Evolutionary conservation across 164 flowering plant species (phyloP).

Genomic region (Magnolia changhungtana): DNA sequence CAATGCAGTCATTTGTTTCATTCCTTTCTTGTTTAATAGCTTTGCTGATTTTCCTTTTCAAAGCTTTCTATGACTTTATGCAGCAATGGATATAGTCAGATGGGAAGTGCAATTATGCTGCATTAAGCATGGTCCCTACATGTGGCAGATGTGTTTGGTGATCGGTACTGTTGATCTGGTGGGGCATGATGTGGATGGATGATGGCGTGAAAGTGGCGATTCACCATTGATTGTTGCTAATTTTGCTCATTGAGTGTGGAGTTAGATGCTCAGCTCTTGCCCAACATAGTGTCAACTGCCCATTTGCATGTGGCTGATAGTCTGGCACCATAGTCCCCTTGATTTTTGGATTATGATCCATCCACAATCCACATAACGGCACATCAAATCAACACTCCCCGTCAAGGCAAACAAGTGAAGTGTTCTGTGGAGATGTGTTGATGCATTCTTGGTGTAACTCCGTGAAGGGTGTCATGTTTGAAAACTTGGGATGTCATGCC

Average conservation of each 20-base stretch:
- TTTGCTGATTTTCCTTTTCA: neutral
- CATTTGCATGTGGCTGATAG: neutral
- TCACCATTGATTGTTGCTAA: neutral
- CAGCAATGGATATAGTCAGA: neutral
- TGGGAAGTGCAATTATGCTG: neutral
- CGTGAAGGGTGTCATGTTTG: no score
- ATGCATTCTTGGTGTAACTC: neutral
- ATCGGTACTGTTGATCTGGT: neutral
- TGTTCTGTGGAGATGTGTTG: neutral
- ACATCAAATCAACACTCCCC: neutral
- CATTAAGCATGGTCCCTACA: neutral
- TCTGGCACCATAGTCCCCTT: no score
- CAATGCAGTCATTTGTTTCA: neutral
- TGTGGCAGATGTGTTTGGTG: neutral
- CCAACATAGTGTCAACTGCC: neutral
- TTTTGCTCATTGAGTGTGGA: neutral
- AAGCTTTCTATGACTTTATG: neutral
- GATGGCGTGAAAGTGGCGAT: neutral
- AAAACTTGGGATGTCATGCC: constrained; percentile 70
- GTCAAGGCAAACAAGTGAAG: neutral
- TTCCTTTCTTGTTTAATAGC: neutral
- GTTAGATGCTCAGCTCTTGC: neutral
- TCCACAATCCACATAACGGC: neutral
- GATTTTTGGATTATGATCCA: neutral
- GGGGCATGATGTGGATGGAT: neutral